phyloP scores from a whole-genome alignment of 768 basidiomycete genomes.

The Pleurotus sapidus region DNA sequence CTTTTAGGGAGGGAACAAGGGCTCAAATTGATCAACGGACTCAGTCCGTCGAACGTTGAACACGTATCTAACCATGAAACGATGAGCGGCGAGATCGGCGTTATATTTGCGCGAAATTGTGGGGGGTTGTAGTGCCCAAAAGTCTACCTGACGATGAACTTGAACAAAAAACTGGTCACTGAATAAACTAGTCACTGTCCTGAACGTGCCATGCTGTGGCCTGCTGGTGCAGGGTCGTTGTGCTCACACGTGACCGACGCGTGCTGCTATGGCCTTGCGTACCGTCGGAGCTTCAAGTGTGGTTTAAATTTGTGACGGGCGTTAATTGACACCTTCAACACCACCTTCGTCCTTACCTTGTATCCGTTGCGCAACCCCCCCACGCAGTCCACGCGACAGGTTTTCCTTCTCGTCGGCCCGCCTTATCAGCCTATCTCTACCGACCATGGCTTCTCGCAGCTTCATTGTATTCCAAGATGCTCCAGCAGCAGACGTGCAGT shows the following conservation, averaged over 20 bases:
- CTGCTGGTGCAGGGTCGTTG: neutral
- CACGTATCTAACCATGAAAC: too few relatives aligned
- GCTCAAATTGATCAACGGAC: too few relatives aligned
- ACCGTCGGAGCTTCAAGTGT: constrained; percentile 7
- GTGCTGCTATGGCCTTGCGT: constrained; percentile 2
- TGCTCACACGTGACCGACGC: neutral
- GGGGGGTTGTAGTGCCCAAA: too few relatives aligned
- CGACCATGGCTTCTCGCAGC: constrained; percentile 4
- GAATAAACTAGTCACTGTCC: too few relatives aligned
- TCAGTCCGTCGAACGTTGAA: too few relatives aligned
- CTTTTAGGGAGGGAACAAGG: too few relatives aligned
- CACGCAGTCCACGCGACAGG: too few relatives aligned
- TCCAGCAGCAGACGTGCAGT: neutral
- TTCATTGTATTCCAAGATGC: constrained; percentile 5
- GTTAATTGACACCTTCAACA: neutral
- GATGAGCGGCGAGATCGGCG: too few relatives aligned
- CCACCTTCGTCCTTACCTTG: neutral
- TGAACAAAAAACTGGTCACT: too few relatives aligned
- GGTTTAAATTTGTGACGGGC: constrained; percentile 3
- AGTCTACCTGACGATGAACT: too few relatives aligned
- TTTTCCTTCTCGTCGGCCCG: neutral
- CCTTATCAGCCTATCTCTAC: neutral
- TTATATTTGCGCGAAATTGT: too few relatives aligned
- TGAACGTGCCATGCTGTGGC: too few relatives aligned
- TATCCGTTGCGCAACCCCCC: neutral